Base-by-base conservation (phyloP, 768 basidiomycete genomes). In the Multifurca ochricompacta region DNA sequence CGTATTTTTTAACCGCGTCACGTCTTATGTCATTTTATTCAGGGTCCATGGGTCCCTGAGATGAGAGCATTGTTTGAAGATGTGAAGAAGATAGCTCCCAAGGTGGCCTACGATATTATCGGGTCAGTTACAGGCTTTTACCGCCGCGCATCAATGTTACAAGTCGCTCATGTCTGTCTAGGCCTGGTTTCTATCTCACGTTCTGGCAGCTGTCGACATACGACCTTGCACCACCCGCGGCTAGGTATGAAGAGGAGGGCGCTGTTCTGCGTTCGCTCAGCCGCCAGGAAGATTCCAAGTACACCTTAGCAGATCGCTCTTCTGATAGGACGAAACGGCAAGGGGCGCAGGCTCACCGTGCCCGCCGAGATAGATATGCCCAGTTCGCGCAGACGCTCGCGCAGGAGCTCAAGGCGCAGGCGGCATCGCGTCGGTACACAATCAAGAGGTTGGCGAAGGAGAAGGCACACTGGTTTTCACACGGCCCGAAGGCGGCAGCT, bases 131-230 rank as follows among this genome's bases (percentile, higher is more conserved):
- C 53, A 28, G 44, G 48, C n/a, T n/a, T 35, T 36, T 25, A 58
- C 27, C 46, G 63, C 56, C 59, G 36, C 59, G 36, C 35, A 46
- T 35, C 41, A 28, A 31, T 7, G 56, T 44, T 18, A 10, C 34
- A 25, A 13, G 23, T 48, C 21, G 48, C 55, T 50, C 39, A 48
- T 47, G 21, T 43, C 28, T 11, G 51, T 40, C 25, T 60, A 96
- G 95, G 3, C 85, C 92, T 27, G 87, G 83, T 2, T 98, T 99
- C 71, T 97, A 93, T 64, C 70, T 90, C 42, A 92, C 94, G 3
- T 99, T 97, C 71, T 99, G 96, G 96, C 94, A 97, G 67, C 70
- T 98, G 48, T 87, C 91, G 1, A 86, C 87, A 31, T 90, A 92
- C 63, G 96, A 99, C 68, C 76, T 98, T 31, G 71, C 80, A 1